Base-by-base conservation (phyloP, 2,329 filamentous ascomycete species). In the Lecanosticta acicola region DNA sequence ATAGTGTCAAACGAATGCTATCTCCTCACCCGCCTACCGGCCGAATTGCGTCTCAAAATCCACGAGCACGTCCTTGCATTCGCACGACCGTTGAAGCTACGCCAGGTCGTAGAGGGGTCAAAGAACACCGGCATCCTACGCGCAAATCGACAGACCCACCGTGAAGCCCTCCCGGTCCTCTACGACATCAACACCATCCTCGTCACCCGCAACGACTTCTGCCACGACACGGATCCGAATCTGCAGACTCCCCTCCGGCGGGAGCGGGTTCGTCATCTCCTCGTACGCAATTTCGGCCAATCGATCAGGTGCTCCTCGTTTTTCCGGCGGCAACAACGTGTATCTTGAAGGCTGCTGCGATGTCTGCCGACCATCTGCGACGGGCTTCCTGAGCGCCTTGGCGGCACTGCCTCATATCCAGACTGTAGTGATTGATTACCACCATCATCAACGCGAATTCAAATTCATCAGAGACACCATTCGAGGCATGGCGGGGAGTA, bases 81-180 rank as follows among this genome's bases (percentile, higher is more conserved):
- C 41, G 19, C 42, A 8, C 39, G 41, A 32, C 52, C 52, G 17
- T 33, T 55, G 32, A 59, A 59, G 39, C 52, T 55, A 34, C 46
- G 46, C 29, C 50, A 52, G 32, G 43, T 57, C 33, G 49, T 49
- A 4, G 56, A 59, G 19, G 56, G 53, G n/a, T 54, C 51, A 33
- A 51, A 46, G n/a, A 52, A 55, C 39, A 53, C 52, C 9, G 32
- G 41, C 19, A 49, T 55, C 54, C 50, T 70, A 66, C 62, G 54
- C 59, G 53, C 69, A 59, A 70, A 63, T 54, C 67, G 63, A 9
- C 71, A 72, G 49, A 58, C 75, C 32, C 65, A 71, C 49, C 50
- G 58, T 37, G 74, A 77, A 55, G 65, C 71, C 3, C 64, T 64
- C 19, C 61, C 59, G 14, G 61, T 75, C 29, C 74, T 75, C 62